These are phyloP conservation scores for Amphirosellinia nigrospora DNA, from an alignment of 495 filamentous ascomycete species.

Conservation along the genomic window DNA sequence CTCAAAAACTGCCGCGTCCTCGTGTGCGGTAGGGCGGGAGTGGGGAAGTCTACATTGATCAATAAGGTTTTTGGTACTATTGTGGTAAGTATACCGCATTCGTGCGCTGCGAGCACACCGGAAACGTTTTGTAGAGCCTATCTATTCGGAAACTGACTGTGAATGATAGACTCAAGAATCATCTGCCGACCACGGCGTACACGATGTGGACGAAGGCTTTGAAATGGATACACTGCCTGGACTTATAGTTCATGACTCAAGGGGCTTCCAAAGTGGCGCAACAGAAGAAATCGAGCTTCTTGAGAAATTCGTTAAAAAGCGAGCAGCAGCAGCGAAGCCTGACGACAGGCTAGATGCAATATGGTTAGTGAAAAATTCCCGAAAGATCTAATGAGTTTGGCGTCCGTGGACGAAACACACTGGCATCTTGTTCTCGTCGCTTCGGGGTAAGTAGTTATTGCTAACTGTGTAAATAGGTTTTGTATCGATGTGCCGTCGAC, in stretches of 20 bases:
- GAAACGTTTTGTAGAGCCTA: not conserved
- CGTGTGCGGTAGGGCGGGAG: constrained; percentile 44
- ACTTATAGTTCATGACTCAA: constrained; percentile 27
- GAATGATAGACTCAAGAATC: constrained; percentile 24
- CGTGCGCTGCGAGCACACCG: not conserved
- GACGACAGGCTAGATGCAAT: constrained; percentile 28
- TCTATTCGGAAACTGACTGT: not conserved
- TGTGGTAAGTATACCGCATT: constrained; percentile 16
- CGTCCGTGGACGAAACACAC: not conserved
- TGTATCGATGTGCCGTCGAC: constrained; percentile 27
- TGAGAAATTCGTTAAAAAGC: constrained; percentile 24
- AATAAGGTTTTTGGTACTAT: constrained; percentile 42
- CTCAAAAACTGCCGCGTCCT: constrained; percentile 41
- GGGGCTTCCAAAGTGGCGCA: constrained; percentile 26
- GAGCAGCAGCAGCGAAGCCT: constrained; percentile 11
- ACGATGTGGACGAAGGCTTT: constrained; percentile 28
- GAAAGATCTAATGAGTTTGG: not conserved
- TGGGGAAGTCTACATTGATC: constrained; percentile 46
- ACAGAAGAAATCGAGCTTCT: constrained; percentile 24
- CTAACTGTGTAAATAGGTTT: constrained; percentile 14
- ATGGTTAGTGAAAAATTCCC: constrained; percentile 13
- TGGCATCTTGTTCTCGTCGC: not conserved
- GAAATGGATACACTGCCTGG: constrained; percentile 28
- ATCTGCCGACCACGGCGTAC: constrained; percentile 21
- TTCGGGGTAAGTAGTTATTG: not conserved